Conservation (phyloP, 2,329 filamentous ascomycete genomes). For the Fusarium sp. region DNA sequence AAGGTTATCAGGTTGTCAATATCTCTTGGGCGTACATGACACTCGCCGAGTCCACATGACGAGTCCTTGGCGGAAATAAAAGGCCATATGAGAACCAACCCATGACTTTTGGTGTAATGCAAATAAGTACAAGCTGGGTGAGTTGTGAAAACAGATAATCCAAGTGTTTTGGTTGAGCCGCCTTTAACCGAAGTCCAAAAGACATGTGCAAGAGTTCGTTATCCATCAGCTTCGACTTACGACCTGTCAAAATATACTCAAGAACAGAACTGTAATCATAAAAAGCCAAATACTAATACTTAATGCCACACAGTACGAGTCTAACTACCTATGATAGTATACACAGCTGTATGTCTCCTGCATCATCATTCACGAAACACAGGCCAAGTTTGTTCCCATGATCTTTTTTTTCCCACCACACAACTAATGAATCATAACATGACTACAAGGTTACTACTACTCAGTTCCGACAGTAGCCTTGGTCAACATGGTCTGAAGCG, state of each 20-base stretch:
- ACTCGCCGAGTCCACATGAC: conserved; percentile 10
- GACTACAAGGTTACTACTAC: not conserved
- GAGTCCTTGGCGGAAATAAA: conserved; percentile 23
- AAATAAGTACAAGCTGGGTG: not conserved
- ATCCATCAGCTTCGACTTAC: not conserved
- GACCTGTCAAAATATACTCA: not conserved
- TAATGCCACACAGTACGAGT: not conserved
- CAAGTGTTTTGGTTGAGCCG: not conserved
- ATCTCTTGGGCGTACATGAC: conserved; percentile 25
- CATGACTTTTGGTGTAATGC: not conserved
- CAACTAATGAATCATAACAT: not conserved
- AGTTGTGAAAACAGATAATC: too few relatives aligned
- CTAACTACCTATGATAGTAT: conserved; percentile 19
- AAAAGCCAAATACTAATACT: not conserved
- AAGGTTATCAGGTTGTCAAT: not conserved
- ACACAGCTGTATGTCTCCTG: conserved; percentile 2
- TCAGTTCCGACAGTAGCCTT: conserved; percentile 15
- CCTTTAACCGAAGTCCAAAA: conserved; percentile 5
- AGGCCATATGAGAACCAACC: conserved; percentile 19
- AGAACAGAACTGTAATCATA: not conserved
- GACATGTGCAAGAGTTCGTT: not conserved
- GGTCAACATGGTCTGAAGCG: conserved; percentile 29
- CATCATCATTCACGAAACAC: not conserved
- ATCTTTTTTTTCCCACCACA: not conserved
- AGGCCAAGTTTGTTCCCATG: not conserved